A percentile compares a stretch with the other conserved stretches of the same genome.
phyloP scores from a whole-genome alignment of 2,329 filamentous ascomycete genomes.

The Alternaria ethzedia region DNA sequence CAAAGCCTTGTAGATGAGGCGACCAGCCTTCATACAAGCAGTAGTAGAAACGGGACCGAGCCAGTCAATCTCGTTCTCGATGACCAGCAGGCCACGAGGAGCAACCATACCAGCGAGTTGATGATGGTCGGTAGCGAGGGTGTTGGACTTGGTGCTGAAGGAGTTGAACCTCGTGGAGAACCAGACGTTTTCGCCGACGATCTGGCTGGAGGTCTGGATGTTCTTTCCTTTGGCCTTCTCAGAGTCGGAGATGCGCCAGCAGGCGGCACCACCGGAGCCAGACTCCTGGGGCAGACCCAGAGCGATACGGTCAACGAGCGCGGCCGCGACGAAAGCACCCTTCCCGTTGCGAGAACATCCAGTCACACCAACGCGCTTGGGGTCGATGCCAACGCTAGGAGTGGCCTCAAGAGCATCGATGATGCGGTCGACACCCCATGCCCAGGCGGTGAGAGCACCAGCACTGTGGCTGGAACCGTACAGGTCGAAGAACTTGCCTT shows the following conservation, averaged over 20 bases:
- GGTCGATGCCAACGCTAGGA: slow-evolving; percentile 54
- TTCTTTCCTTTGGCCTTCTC: slow-evolving; percentile 61
- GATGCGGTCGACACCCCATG: slow-evolving; percentile 67
- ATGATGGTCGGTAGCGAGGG: slow-evolving; percentile 65
- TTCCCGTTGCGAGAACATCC: slow-evolving; percentile 71
- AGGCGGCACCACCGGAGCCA: slow-evolving; percentile 66
- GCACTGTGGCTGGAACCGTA: slow-evolving; percentile 63
- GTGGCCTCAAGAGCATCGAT: slow-evolving; percentile 64
- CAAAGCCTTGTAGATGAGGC: slow-evolving; percentile 61
- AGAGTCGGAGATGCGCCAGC: slow-evolving; percentile 59
- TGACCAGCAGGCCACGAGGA: slow-evolving; percentile 61
- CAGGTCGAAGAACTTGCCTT: slow-evolving; percentile 65
- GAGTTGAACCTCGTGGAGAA: slow-evolving; percentile 63
- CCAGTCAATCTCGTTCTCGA: slow-evolving; percentile 67
- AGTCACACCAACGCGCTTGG: slow-evolving; percentile 59
- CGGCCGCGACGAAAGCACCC: slow-evolving; percentile 67
- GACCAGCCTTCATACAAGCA: slow-evolving; percentile 63
- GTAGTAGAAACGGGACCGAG: slow-evolving; percentile 63
- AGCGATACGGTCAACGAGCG: slow-evolving; percentile 64
- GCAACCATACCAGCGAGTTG: slow-evolving; percentile 63
- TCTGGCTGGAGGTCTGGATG: slow-evolving; percentile 66
- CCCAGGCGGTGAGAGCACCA: slow-evolving; percentile 67
- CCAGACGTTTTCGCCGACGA: slow-evolving; percentile 68
- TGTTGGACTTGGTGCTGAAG: slow-evolving; percentile 56
- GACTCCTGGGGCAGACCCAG: slow-evolving; percentile 69